Conservation (phyloP, 2,329 filamentous ascomycete genomes). For the Tympanopsis confertula region DNA sequence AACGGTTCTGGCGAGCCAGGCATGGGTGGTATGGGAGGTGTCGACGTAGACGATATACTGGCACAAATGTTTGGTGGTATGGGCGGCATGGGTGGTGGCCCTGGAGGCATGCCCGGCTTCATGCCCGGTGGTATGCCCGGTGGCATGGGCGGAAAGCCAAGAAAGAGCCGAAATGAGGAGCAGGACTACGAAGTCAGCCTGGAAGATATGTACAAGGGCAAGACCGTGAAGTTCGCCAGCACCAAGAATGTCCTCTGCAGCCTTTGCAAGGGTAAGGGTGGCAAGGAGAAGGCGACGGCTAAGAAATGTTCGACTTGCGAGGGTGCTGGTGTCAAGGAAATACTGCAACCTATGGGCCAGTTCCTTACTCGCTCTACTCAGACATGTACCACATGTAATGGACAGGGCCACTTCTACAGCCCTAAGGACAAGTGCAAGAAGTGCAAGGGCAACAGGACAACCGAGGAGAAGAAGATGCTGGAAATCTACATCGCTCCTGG, state of each 20-base stretch:
- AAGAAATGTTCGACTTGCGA: not conserved
- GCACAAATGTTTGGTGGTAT: conserved; percentile 71
- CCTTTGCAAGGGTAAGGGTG: conserved; percentile 60
- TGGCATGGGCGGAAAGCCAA: conserved; percentile 25
- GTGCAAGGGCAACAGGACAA: conserved; percentile 86
- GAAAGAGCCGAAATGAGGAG: conserved; percentile 72
- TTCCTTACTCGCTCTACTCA: not conserved
- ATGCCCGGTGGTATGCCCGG: conserved; percentile 1
- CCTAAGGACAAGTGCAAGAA: conserved; percentile 97
- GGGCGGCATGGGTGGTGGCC: not conserved
- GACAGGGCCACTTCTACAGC: conserved; percentile 33
- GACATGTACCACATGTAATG: not conserved
- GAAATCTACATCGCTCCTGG: conserved; percentile 93
- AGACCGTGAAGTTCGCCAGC: conserved; percentile 91
- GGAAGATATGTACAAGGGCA: conserved; percentile 95
- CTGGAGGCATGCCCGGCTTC: not conserved
- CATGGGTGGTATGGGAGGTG: conserved; percentile 41
- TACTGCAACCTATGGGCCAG: not conserved
- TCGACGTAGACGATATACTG: conserved; percentile 85
- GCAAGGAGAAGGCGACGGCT: conserved; percentile 1
- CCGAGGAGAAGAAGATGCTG: conserved; percentile 81
- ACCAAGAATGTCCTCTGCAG: conserved; percentile 88
- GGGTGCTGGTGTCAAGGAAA: not conserved
- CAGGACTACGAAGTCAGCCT: conserved; percentile 83
- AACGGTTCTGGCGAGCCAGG: conserved; percentile 60